Conservation (phyloP, 345 rosid genomes). For the Moricandia arvensis region DNA sequence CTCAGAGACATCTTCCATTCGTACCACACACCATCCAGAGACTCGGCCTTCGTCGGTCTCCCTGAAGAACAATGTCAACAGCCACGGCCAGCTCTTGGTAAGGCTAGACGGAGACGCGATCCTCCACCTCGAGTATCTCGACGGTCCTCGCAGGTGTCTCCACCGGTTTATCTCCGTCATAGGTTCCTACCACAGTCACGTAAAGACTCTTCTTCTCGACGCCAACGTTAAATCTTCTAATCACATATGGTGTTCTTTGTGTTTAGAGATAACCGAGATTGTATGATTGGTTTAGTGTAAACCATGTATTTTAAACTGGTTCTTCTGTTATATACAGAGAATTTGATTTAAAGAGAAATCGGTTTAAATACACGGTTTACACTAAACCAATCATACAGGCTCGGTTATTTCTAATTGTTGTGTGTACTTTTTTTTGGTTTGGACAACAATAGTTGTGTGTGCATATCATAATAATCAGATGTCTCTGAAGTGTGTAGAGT, state of each 20-base stretch:
- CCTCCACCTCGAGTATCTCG: conserved; percentile 17
- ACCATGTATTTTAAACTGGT: no score
- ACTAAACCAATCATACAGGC: no score
- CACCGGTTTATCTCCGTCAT: conserved; percentile 30
- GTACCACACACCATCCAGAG: not conserved
- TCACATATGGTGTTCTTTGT: not conserved
- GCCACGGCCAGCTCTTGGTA: not conserved
- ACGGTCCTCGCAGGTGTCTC: conserved; percentile 11
- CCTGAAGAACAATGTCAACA: not conserved
- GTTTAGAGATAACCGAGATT: not conserved
- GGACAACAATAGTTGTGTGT: not conserved
- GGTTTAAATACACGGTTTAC: no score
- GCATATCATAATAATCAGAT: not conserved
- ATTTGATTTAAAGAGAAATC: no score
- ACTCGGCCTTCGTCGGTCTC: not conserved
- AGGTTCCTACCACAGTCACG: conserved; percentile 24
- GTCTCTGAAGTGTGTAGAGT: not conserved
- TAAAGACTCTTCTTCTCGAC: conserved; percentile 11
- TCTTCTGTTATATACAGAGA: no score
- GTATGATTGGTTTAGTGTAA: no score
- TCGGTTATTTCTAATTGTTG: not conserved
- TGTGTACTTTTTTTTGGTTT: no score
- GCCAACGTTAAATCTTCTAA: conserved; percentile 12
- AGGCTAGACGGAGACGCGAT: not conserved
- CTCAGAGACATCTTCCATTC: not conserved